Evolutionary conservation across 1,139 yeast species (phyloP).

Genomic region (Debaryomyces robertsiae): DNA sequence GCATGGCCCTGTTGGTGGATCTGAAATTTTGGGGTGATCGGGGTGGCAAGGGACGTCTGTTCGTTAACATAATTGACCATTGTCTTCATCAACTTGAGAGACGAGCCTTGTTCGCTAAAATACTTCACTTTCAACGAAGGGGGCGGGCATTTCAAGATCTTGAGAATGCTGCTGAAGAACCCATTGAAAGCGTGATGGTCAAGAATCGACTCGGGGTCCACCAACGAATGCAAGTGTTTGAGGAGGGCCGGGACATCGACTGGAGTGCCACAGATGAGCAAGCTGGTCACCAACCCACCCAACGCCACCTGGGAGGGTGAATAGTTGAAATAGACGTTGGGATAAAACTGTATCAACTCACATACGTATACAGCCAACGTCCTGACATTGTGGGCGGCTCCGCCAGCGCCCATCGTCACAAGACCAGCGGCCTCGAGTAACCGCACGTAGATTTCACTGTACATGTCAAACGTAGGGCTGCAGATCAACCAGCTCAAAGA

Average conservation of each 20-base stretch:
- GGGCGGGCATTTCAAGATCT: constrained; percentile 49
- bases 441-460: constrained; percentile 56
- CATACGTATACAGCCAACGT: constrained; percentile 62
- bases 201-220: constrained; percentile 23
- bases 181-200: constrained; percentile 24
- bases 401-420: too few relatives aligned
- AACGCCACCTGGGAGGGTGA: constrained; percentile 59
- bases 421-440: constrained; percentile 24
- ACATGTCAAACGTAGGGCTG: constrained; percentile 62
- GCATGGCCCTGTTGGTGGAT: constrained; percentile 1
- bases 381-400: constrained; percentile 48
- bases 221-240: constrained; percentile 24
- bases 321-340: constrained; percentile 57
- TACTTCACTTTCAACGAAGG: constrained; percentile 47
- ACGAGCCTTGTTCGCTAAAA: constrained; percentile 40
- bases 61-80: constrained; percentile 35
- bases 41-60: constrained; percentile 11
- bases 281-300: constrained; percentile 44
- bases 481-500: constrained; percentile 58
- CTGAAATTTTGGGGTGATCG: constrained; percentile 22
- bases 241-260: constrained; percentile 26
- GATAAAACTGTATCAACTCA: constrained; percentile 65
- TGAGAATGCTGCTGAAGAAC: constrained; percentile 36
- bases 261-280: constrained; percentile 31
- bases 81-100: constrained; percentile 40